Base-by-base conservation (phyloP, 2,329 filamentous ascomycete genomes). In the Rutstroemia sp. region DNA sequence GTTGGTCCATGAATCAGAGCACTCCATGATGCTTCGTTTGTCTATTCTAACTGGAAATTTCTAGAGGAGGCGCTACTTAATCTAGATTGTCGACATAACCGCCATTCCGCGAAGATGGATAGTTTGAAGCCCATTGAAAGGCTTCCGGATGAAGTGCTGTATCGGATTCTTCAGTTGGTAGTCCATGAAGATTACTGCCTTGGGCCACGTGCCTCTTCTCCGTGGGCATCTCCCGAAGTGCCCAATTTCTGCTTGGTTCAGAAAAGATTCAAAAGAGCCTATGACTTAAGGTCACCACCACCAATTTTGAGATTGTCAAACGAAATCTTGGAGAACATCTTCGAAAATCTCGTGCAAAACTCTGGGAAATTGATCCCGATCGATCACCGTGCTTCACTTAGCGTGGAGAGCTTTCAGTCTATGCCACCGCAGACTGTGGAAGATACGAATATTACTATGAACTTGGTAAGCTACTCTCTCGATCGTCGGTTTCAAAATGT, bases 351-450 rank as follows among this genome's bases (percentile, higher is more conserved):
- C 51, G 70, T 79, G 50, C 72, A 73, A 57, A 72, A 73, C 59
- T 73, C 76, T 36, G 75, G 78, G 48, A 76, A 75, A 64, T 72
- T 75, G 30, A 73, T 78, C 56, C 74, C 71, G 38, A 72, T 78
- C 52, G 77, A 78, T 60, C 72, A 75, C 54, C 71, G 76, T 60
- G 73, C 73, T 57, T 79, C 77, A 64, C 70, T 79, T 40, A 79
- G 75, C 25, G 76, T 77, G 57, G 77, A 79, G 65, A 78, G 75
- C 68, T 78, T 80, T 68, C 75, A 51, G 72, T 74, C 45, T 23
- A 49, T 48, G 38, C 72, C 72, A 17, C 71, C 53, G 16, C 58
- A 56, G 25, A 48, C 49, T 7, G 38, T 55, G 23, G 61, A 56
- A 40, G 59, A 59, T 30, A 48, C 55, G 27, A 57, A 61, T 51